phyloP scores from a whole-genome alignment of 2,329 filamentous ascomycete species.

The Pezicula neosporulosa region DNA sequence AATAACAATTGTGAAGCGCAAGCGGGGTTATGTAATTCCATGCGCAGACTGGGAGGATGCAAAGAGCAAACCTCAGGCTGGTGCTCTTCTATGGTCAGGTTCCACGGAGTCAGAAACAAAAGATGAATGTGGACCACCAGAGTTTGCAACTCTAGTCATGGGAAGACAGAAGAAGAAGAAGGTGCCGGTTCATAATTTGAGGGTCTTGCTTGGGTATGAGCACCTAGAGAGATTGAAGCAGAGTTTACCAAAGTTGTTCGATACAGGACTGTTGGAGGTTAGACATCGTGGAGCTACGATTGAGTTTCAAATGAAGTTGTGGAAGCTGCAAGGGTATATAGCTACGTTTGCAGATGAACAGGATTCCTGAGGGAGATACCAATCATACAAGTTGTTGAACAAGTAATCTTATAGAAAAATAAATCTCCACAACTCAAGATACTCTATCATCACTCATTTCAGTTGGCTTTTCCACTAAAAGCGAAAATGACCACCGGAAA shows the following conservation, averaged over 20 bases:
- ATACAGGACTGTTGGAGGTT: constrained; percentile 34
- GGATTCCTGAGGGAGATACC: too few species aligned
- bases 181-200: constrained; percentile 51
- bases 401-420: too few species aligned
- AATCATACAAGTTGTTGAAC: too few species aligned
- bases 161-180: constrained; percentile 26
- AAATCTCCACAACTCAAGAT: too few species aligned
- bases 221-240: constrained; percentile 36
- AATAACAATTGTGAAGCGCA: constrained; percentile 32
- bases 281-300: constrained; percentile 35
- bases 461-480: too few species aligned
- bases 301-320: constrained; percentile 45
- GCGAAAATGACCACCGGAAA: too few species aligned
- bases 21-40: constrained; percentile 38
- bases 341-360: too few species aligned
- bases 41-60: constrained; percentile 41
- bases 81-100: constrained; percentile 23
- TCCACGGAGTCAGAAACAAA: background rate
- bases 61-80: constrained; percentile 28
- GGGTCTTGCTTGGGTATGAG: constrained; percentile 46
- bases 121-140: constrained; percentile 24
- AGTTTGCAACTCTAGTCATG: constrained; percentile 44
- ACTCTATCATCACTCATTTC: too few species aligned
- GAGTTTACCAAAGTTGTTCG: constrained; percentile 22
- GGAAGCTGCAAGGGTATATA: constrained; percentile 53